Base-by-base conservation (phyloP, 176 grass and related monocot species). In the Oryza longistaminata region DNA sequence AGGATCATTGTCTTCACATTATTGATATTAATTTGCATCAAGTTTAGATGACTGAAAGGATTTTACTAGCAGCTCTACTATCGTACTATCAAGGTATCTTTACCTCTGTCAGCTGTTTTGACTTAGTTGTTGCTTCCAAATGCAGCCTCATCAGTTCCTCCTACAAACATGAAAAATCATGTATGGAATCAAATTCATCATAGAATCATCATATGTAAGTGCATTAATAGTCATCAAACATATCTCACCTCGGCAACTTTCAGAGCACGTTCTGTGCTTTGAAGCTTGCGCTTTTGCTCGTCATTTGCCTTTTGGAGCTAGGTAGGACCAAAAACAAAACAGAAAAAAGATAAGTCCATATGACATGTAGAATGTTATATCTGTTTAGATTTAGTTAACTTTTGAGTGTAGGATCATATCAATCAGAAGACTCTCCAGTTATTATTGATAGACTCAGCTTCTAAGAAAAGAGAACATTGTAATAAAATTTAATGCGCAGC, bases 251-350 rank as follows among this genome's bases (percentile, higher is more conserved):
- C 93, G 21, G 97, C 93, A 71, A 93, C 86, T 91, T 94, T 89
- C 89, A 99, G 93, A 88, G 92, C 93, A 78, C 69, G 93, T 55
- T 99, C 93, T 9, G 92, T 99, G 87, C 96, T 99, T 68, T 88
- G 84, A 83, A 94, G 91, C 77, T 67, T 90, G 50, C 80, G 88
- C 35, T 88, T 96, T 89, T 85, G 90, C 29, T 94, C 84, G 21
- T 96, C 90, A 50, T 81, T 96, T 74, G 85, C 71, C 82, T 94
- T 99, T 88, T 91, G 84, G 52, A 99, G 76, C 97, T 99, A 91
- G 7, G 84, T 86, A 80, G 29, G 10, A 45, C 0, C 88, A 9
- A 82, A 79, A 43, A 61, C 29, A 31, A 17, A 33, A 91, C 42
- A 77, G 76, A 87, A 66, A 71, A 77, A 42, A 66, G 9, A 67